phyloP scores from a whole-genome alignment of 805 yeast genomes.

The Pichia ethanolica region DNA sequence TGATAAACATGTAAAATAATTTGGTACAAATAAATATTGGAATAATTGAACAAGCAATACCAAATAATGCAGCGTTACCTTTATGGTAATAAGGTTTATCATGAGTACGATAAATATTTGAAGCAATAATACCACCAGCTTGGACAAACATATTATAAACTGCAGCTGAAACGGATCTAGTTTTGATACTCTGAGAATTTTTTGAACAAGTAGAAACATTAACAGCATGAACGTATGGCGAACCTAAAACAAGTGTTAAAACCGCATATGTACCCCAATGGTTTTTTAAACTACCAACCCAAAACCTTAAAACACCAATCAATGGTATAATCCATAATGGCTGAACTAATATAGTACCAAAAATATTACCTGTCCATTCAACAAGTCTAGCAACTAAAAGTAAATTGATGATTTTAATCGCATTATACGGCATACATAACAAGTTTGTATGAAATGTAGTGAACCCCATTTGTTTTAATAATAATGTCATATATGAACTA shows the following conservation, averaged over 20 bases:
- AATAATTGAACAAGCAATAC: slow-evolving; percentile 25
- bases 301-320: slow-evolving; percentile 21
- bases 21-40: slow-evolving; percentile 26
- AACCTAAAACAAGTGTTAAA: slow-evolving; percentile 28
- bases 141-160: slow-evolving; percentile 59
- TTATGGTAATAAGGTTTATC: slow-evolving; percentile 54
- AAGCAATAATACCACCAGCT: slow-evolving; percentile 43
- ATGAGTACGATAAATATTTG: slow-evolving; percentile 47
- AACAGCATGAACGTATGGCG: slow-evolving; percentile 46
- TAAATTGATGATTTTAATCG: slow-evolving; percentile 31
- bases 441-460: slow-evolving; percentile 44
- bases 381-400: slow-evolving; percentile 30
- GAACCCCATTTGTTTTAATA: slow-evolving; percentile 43
- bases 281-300: slow-evolving; percentile 20
- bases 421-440: slow-evolving; percentile 42
- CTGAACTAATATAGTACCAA: slow-evolving; percentile 15
- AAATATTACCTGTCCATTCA: slow-evolving; percentile 27
- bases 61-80: slow-evolving; percentile 44
- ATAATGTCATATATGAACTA: slow-evolving; percentile 38
- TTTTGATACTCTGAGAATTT: slow-evolving; percentile 53
- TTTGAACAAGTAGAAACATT: slow-evolving; percentile 54
- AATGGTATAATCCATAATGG: slow-evolving; percentile 24
- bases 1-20: slow-evolving; percentile 34
- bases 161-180: slow-evolving; percentile 56
- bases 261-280: slow-evolving; percentile 22